phyloP scores from a whole-genome alignment of 108 stramenopile species.

The Discostella stelligeroides region DNA sequence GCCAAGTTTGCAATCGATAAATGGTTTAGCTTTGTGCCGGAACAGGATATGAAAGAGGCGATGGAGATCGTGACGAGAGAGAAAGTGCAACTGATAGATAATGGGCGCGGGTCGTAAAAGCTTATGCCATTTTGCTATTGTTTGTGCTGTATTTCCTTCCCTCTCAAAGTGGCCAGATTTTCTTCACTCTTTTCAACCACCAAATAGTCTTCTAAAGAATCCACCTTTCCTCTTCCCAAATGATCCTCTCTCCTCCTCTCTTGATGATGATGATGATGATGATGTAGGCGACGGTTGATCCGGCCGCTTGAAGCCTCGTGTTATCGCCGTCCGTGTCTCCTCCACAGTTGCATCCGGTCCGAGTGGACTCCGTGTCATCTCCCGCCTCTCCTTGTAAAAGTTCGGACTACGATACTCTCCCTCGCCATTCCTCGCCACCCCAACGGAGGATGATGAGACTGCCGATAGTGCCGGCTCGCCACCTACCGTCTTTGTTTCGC shows the following conservation, averaged over 20 bases:
- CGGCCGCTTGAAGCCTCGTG: slow-evolving; percentile 67
- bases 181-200: neutral
- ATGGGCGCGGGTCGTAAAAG: too few relatives aligned
- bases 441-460: slow-evolving; percentile 3
- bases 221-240: slow-evolving; percentile 43
- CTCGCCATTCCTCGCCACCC: slow-evolving; percentile 33
- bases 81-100: too few relatives aligned
- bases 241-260: slow-evolving; percentile 27
- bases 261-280: neutral
- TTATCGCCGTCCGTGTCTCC: slow-evolving; percentile 64
- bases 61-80: slow-evolving; percentile 40
- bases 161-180: too few relatives aligned
- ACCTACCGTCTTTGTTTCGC: slow-evolving; percentile 11
- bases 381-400: slow-evolving; percentile 63
- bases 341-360: slow-evolving; percentile 63
- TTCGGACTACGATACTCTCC: slow-evolving; percentile 53
- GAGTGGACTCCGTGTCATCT: slow-evolving; percentile 64
- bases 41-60: slow-evolving; percentile 57
- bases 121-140: too few relatives aligned
- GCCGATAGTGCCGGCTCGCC: slow-evolving; percentile 12
- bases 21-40: slow-evolving; percentile 73
- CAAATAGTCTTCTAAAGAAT: slow-evolving; percentile 34
- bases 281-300: slow-evolving; percentile 19
- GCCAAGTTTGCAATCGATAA: slow-evolving; percentile 53
- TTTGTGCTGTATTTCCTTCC: too few relatives aligned